phyloP scores from a whole-genome alignment of 768 basidiomycete species.

The Termitomyces sp. region DNA sequence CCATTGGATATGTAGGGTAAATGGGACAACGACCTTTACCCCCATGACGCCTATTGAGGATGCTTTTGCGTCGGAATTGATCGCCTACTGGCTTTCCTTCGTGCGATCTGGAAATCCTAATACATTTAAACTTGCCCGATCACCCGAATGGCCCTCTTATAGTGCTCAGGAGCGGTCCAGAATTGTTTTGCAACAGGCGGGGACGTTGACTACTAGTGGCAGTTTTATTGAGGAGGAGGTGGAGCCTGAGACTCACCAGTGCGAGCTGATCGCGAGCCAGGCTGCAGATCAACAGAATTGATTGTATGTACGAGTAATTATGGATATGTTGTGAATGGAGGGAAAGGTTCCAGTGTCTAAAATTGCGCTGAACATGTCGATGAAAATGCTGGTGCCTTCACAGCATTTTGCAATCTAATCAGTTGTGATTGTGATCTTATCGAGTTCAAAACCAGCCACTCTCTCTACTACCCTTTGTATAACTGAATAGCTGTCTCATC shows the following conservation, averaged over 20 bases:
- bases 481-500: not conserved
- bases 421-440: not conserved
- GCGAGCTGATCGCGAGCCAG: constrained; percentile 18
- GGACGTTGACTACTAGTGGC: constrained; percentile 27
- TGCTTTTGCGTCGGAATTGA: constrained; percentile 53
- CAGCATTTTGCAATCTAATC: not conserved
- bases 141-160: constrained; percentile 46
- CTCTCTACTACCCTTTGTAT: too few species aligned
- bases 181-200: constrained; percentile 41
- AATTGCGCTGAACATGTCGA: not conserved
- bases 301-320: not conserved
- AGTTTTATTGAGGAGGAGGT: constrained; percentile 37
- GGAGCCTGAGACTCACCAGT: constrained; percentile 29
- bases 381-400: too few species aligned
- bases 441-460: too few species aligned
- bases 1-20: constrained; percentile 6
- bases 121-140: constrained; percentile 44
- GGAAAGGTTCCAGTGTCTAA: not conserved
- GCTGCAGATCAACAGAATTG: constrained; percentile 9
- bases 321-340: not conserved
- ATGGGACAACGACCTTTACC: constrained; percentile 8
- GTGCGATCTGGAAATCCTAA: constrained; percentile 55
- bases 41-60: constrained; percentile 35
- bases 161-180: constrained; percentile 23
- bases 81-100: constrained; percentile 65